These are phyloP conservation scores for Erythrobasidium yunnanense DNA, from an alignment of 768 basidiomycete genomes.

Conservation along the genomic window DNA sequence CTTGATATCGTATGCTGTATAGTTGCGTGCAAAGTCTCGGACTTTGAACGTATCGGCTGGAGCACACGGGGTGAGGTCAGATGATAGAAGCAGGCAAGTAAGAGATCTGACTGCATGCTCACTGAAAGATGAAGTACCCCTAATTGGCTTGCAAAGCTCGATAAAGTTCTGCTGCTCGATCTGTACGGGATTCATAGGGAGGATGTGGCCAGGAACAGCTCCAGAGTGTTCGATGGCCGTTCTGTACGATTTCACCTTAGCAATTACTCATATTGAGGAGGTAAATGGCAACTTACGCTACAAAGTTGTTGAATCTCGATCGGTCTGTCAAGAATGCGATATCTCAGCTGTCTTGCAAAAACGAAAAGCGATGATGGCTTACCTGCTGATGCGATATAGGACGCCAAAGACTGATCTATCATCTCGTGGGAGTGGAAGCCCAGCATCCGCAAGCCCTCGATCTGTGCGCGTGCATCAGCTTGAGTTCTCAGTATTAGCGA, in stretches of 20 bases:
- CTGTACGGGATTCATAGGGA: neutral
- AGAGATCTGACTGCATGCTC: neutral
- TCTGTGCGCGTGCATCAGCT: neutral
- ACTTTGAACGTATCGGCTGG: neutral
- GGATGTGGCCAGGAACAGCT: neutral
- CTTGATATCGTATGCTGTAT: neutral
- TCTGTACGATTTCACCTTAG: too few relatives aligned
- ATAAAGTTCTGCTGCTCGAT: neutral
- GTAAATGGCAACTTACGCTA: neutral
- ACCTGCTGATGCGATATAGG: neutral
- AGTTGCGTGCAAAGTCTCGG: neutral
- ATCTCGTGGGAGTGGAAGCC: slow-evolving; percentile 6
- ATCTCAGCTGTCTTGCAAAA: neutral
- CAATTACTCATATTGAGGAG: too few relatives aligned
- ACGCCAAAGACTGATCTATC: neutral
- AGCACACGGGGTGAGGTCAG: neutral
- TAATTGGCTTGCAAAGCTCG: neutral
- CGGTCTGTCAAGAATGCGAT: neutral
- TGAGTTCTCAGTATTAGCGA: neutral
- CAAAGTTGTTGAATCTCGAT: neutral
- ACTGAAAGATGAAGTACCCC: neutral
- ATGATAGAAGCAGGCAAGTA: neutral
- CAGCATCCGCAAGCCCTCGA: neutral
- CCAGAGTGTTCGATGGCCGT: neutral
- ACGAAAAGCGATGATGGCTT: neutral